Percentiles rank a stretch among this genome's conserved stretches.
phyloP scores from a whole-genome alignment of 179 eudicot genomes.

The Beta macrorhiza region DNA sequence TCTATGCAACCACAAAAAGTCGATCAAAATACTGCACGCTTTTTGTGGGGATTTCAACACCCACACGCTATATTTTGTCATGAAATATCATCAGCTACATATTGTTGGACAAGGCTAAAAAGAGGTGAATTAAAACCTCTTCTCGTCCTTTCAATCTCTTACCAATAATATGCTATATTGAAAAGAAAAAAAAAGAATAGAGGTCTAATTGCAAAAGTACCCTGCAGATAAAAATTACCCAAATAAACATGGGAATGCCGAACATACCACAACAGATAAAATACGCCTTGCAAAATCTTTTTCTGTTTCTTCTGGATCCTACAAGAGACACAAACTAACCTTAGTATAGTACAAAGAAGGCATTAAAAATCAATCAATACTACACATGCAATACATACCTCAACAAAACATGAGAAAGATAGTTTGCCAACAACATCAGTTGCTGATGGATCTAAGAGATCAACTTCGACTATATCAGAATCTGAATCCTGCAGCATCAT shows the following conservation, averaged over 20 bases:
- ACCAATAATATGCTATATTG: background rate
- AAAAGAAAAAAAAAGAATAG: background rate
- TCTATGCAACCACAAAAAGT: no score
- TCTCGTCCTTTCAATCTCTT: background rate
- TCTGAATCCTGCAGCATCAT: conserved; percentile 61
- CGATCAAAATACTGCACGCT: no score
- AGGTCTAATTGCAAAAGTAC: background rate
- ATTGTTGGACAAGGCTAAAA: background rate
- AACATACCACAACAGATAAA: conserved; percentile 80
- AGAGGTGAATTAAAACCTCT: background rate
- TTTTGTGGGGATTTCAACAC: no score
- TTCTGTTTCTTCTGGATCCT: conserved; percentile 93
- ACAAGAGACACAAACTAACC: conserved; percentile 20
- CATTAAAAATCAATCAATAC: conserved; percentile 10
- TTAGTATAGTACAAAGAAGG: conserved; percentile 13
- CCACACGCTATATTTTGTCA: background rate
- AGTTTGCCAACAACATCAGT: conserved; percentile 59
- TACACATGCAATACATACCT: conserved; percentile 46
- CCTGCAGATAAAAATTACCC: background rate
- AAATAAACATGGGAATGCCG: conserved; percentile 18
- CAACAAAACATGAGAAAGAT: conserved; percentile 69
- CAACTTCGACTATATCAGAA: conserved; percentile 51
- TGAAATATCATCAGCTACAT: background rate
- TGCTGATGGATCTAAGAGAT: conserved; percentile 71
- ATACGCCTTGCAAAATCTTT: conserved; percentile 72